Conservation (phyloP, 1,284 basidiomycete genomes). For the Ganoderma boninense region DNA sequence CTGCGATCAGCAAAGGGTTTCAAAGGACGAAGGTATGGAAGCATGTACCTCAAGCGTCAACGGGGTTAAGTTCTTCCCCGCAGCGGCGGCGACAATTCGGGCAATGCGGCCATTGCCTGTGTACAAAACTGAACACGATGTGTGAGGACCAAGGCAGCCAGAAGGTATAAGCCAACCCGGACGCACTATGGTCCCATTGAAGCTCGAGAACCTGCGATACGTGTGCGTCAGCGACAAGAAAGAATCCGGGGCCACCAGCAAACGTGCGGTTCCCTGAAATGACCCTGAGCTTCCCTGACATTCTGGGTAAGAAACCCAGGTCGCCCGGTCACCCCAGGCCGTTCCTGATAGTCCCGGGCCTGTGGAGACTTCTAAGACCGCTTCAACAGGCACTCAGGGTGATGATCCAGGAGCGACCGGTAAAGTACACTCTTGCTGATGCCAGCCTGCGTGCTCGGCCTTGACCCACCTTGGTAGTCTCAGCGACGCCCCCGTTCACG, state of each 20-base stretch:
- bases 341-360: too few species aligned
- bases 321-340: too few species aligned
- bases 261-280: too few species aligned
- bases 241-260: too few species aligned
- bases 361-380: too few species aligned
- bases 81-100: constrained; percentile 81
- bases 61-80: constrained; percentile 88
- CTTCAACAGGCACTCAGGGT: too few species aligned
- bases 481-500: constrained; percentile 79
- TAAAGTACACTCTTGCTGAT: too few species aligned
- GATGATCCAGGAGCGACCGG: too few species aligned
- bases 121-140: constrained; percentile 57
- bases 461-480: constrained; percentile 71
- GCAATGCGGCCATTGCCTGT: constrained; percentile 81
- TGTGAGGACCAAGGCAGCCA: not conserved
- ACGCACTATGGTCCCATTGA: constrained; percentile 87
- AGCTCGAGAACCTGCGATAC: constrained; percentile 70
- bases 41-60: constrained; percentile 74
- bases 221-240: not conserved
- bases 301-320: too few species aligned
- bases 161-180: not conserved
- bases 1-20: constrained; percentile 10
- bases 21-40: not conserved
- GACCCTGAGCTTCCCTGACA: too few species aligned
- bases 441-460: not conserved